Conservation (phyloP, 2,329 filamentous ascomycete genomes). For the Alternaria dauci region DNA sequence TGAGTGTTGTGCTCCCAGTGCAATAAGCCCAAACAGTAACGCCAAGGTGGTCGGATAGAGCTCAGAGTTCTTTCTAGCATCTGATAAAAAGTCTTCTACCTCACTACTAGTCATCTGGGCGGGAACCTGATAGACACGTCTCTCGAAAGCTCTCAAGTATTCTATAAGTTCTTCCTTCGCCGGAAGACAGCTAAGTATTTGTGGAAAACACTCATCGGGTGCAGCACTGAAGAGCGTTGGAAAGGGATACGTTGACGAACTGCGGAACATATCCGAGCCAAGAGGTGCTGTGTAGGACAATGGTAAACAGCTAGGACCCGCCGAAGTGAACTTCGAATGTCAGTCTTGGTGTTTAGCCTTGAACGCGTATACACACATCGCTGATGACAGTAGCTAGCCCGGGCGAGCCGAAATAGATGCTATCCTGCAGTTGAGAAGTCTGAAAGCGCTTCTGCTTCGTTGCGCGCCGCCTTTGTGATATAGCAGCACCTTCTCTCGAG, state of each 20-base stretch:
- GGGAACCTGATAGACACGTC: constrained; percentile 55
- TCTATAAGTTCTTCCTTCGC: constrained; percentile 49
- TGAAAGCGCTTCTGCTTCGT: constrained; percentile 51
- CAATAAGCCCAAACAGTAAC: constrained; percentile 58
- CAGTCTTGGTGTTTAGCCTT: constrained; percentile 18
- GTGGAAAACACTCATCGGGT: constrained; percentile 46
- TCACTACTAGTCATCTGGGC: constrained; percentile 55
- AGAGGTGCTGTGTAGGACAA: constrained; percentile 56
- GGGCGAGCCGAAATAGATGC: constrained; percentile 61
- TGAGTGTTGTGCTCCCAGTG: constrained; percentile 57
- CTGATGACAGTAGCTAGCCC: constrained; percentile 57
- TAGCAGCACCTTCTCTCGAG: constrained; percentile 26
- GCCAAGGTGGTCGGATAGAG: constrained; percentile 59
- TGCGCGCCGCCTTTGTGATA: constrained; percentile 35
- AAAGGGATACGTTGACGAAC: constrained; percentile 55
- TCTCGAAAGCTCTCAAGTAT: constrained; percentile 55
- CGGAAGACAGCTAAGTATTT: constrained; percentile 52
- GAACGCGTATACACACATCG: constrained; percentile 49
- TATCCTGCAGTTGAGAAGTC: constrained; percentile 53
- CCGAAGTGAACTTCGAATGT: constrained; percentile 53
- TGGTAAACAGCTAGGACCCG: constrained; percentile 50
- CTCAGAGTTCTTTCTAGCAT: constrained; percentile 54
- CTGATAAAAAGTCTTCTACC: constrained; percentile 56
- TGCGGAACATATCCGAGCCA: constrained; percentile 54
- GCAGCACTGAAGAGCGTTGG: constrained; percentile 53